Conservation (phyloP, 768 basidiomycete species). For the Tricholoma flavovirens region DNA sequence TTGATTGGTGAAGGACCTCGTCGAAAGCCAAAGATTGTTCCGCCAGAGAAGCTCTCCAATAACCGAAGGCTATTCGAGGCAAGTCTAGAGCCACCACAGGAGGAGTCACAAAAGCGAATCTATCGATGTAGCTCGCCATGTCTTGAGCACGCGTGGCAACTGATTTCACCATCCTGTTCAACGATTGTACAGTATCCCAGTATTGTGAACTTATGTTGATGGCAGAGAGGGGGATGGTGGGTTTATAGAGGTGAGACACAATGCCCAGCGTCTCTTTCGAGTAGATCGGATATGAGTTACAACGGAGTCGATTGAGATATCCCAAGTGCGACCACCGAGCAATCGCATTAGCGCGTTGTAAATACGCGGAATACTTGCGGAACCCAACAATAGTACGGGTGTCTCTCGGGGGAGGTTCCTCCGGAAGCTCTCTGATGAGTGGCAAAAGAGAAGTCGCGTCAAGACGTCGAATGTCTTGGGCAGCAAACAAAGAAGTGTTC, state of each 20-base stretch:
- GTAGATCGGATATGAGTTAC: slow-evolving; percentile 42
- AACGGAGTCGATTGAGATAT: slow-evolving; percentile 72
- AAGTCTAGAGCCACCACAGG: slow-evolving; percentile 72
- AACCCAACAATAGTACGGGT: slow-evolving; percentile 72
- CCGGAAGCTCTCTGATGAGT: slow-evolving; percentile 46
- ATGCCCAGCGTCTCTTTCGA: slow-evolving; percentile 41
- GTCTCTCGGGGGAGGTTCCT: slow-evolving; percentile 68
- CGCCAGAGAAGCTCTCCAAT: slow-evolving; percentile 23
- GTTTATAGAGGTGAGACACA: slow-evolving; percentile 31
- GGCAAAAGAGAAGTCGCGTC: slow-evolving; percentile 57
- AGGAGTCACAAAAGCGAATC: slow-evolving; percentile 80
- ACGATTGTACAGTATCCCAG: slow-evolving; percentile 35
- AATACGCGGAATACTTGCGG: slow-evolving; percentile 43
- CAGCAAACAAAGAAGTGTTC: slow-evolving; percentile 45
- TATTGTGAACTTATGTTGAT: slow-evolving; percentile 33
- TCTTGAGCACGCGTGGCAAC: slow-evolving; percentile 53
- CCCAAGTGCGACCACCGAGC: slow-evolving; percentile 65
- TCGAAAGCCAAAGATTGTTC: slow-evolving; percentile 51
- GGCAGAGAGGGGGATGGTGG: slow-evolving; percentile 48
- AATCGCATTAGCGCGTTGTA: slow-evolving; percentile 44
- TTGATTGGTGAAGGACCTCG: slow-evolving; percentile 58
- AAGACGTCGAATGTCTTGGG: slow-evolving; percentile 47
- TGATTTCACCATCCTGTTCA: slow-evolving; percentile 56
- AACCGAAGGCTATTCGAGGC: slow-evolving; percentile 54
- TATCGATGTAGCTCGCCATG: slow-evolving; percentile 48